Evolutionary conservation across 768 basidiomycete genomes (phyloP).

Genomic region (Cystobasidium ongulense): DNA sequence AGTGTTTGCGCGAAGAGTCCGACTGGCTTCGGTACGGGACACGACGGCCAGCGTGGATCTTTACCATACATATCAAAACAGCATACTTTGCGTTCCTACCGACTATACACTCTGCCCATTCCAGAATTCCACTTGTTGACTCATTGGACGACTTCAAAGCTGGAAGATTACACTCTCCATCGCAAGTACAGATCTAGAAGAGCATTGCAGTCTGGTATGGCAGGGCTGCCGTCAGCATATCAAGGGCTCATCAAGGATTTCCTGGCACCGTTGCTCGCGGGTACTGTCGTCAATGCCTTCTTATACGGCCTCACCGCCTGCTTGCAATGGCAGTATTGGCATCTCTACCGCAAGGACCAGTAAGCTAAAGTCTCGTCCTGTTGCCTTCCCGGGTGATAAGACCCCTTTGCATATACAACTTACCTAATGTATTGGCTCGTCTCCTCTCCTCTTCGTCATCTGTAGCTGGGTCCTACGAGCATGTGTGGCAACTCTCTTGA

Average conservation of each 20-base stretch:
- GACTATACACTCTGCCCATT: too few relatives aligned
- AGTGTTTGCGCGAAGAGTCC: too few relatives aligned
- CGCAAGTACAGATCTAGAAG: too few relatives aligned
- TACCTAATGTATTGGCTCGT: not conserved
- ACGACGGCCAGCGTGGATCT: too few relatives aligned
- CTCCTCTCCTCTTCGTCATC: not conserved
- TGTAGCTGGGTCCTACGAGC: not conserved
- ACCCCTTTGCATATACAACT: too few relatives aligned
- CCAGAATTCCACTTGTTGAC: too few relatives aligned
- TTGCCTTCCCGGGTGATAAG: too few relatives aligned
- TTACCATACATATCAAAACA: too few relatives aligned
- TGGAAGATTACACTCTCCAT: too few relatives aligned
- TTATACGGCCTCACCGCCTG: not conserved
- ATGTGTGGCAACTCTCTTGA: not conserved
- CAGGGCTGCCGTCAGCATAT: not conserved
- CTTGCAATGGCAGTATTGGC: constrained; percentile 7
- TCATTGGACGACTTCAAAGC: too few relatives aligned
- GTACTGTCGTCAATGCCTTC: not conserved
- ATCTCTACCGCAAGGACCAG: not conserved
- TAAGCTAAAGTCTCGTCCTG: not conserved
- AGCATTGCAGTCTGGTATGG: not conserved
- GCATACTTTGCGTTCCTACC: too few relatives aligned
- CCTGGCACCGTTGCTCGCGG: not conserved
- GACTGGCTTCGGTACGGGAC: too few relatives aligned
- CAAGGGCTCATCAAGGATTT: not conserved